Base-by-base conservation (phyloP, 495 filamentous ascomycete genomes). In the Opeltia flavorubescens region DNA sequence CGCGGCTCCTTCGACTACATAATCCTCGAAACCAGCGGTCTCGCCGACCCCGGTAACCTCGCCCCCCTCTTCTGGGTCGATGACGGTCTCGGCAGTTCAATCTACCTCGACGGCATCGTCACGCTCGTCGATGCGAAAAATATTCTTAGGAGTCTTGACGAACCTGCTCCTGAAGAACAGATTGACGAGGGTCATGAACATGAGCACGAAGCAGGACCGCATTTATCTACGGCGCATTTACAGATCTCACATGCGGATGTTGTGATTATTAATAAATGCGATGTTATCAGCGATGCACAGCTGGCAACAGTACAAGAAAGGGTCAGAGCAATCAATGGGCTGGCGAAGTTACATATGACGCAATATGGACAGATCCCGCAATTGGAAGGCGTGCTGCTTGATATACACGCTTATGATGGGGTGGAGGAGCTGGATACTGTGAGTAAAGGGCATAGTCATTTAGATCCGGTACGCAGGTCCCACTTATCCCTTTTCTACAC, bases 211-310 rank as follows among this genome's bases (percentile, higher is more conserved):
- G 61, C 52, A 29, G 82, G 82, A 0, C 77, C 81, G 9, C 65
- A 82, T 24, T 66, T 93, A 55, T 93, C 89, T 0, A 94, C 84
- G 35, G 93, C 93, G 20, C 89, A 96, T 62, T 74, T 95, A 50
- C 91, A 98, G 55, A 94, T 96, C 33, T 93, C 86, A 2, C 89
- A 95, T 58, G 93, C 91, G n/a, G 91, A 98, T 65, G 85, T 95
- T 13, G 74, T 98, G 17, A 75, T 98, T 33, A 73, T 98, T 36
- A 98, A 96, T 63, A 98, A 98, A 61, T 70, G 76, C n/a, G 91
- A 98, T 59, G 66, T 94, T 0, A 86, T 96, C n/a, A 74, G 73
- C 12, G 55, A 67, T 0, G 62, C 74, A 9, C 79, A 94, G 50
- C 66, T 98, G 11, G 64, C 74, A 9, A 59, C 49, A 1, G 79